phyloP scores from a whole-genome alignment of 2,329 filamentous ascomycete genomes.

The Basipetospora sp. region DNA sequence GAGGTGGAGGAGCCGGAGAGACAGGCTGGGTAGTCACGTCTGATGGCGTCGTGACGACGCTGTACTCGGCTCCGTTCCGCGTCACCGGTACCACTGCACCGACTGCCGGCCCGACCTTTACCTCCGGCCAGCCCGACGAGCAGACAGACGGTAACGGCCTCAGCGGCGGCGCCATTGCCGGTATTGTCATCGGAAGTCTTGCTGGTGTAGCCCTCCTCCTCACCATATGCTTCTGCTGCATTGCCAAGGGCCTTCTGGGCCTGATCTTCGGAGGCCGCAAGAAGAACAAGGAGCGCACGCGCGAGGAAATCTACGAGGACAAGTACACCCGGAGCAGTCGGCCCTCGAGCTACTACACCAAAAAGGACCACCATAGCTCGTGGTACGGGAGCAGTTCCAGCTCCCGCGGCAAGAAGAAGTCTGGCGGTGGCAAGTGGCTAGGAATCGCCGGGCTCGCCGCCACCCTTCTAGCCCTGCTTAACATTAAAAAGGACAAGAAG shows the following conservation, averaged over 20 bases:
- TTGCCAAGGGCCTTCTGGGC: conserved; percentile 47
- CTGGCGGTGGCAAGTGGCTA: conserved; percentile 35
- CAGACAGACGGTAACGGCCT: conserved; percentile 28
- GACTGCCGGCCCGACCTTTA: conserved; percentile 30
- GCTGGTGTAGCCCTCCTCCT: conserved; percentile 52
- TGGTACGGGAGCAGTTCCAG: conserved; percentile 39
- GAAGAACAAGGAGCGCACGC: conserved; percentile 32
- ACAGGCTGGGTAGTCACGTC: conserved; percentile 30
- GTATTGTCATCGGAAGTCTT: conserved; percentile 63
- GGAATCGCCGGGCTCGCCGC: conserved; percentile 36
- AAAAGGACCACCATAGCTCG: conserved; percentile 38
- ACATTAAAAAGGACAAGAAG: conserved; percentile 37
- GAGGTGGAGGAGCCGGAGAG: conserved; percentile 14
- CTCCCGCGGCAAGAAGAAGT: conserved; percentile 36
- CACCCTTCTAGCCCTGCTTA: conserved; percentile 39
- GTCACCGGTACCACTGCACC: conserved; percentile 39
- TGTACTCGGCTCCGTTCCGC: conserved; percentile 36
- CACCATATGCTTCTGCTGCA: conserved; percentile 62
- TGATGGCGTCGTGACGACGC: conserved; percentile 36
- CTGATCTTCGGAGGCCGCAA: conserved; percentile 46
- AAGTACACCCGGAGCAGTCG: conserved; percentile 35
- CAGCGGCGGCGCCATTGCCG: conserved; percentile 61
- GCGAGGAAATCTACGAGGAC: conserved; percentile 49
- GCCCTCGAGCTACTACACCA: conserved; percentile 23
- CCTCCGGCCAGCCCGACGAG: conserved; percentile 24